Percentiles rank a stretch among this genome's conserved stretches.
Conservation (phyloP, 225 moss, liverwort and hornwort genomes). For the Rhytidiadelphus loreus region DNA sequence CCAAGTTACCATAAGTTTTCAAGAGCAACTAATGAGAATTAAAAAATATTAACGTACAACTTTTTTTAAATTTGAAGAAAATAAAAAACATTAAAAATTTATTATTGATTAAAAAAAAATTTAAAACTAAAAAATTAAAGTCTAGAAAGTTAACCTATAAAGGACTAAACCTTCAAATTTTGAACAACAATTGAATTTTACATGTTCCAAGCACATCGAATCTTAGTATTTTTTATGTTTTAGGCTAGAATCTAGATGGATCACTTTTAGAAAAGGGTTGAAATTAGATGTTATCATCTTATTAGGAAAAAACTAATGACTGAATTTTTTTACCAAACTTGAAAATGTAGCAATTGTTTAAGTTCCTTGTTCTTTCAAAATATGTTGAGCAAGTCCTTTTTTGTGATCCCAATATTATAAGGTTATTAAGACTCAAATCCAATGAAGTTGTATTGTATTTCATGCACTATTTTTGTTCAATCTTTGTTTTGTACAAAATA, state of each 20-base stretch:
- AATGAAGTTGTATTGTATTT: neutral
- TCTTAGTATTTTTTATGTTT: neutral
- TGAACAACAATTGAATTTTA: neutral
- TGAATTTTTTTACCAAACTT: neutral
- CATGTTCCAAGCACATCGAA: neutral
- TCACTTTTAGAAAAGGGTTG: neutral
- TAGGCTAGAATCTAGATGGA: neutral
- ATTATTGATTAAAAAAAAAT: neutral
- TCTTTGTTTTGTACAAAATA: neutral
- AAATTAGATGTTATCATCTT: neutral
- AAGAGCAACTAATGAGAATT: neutral
- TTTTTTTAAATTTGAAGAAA: neutral
- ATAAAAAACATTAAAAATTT: neutral
- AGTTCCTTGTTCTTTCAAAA: neutral
- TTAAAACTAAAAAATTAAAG: neutral
- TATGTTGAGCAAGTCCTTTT: accelerated
- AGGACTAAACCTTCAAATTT: neutral
- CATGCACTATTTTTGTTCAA: neutral
- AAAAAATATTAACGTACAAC: neutral
- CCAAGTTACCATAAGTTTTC: neutral
- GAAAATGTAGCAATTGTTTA: neutral
- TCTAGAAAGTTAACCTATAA: neutral
- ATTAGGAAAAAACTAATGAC: neutral
- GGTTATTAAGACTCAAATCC: neutral
- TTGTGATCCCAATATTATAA: neutral